These are phyloP conservation scores for Saraca asoca DNA, from an alignment of 331 rosid genomes.

Conservation along the genomic window DNA sequence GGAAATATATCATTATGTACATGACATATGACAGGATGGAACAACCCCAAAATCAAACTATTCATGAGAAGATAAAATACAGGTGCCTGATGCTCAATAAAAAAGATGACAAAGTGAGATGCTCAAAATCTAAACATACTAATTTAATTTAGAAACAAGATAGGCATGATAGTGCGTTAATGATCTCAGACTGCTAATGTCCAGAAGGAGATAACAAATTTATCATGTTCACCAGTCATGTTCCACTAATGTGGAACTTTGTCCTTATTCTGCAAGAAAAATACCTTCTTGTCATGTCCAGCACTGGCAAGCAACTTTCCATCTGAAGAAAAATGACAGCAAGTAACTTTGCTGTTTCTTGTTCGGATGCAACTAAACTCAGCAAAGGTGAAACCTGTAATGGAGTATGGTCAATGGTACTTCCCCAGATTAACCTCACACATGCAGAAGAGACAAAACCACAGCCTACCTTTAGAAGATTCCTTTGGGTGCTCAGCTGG, in stretches of 20 bases:
- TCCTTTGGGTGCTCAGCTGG: conserved; percentile 71
- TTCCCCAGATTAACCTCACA: neutral
- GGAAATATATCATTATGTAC: neutral
- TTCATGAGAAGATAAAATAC: conserved; percentile 23
- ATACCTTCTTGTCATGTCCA: conserved; percentile 91
- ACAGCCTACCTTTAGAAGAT: conserved; percentile 59
- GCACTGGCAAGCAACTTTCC: conserved; percentile 92
- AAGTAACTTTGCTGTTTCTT: conserved; percentile 62
- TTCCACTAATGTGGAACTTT: conserved; percentile 23
- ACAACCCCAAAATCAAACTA: conserved; percentile 5
- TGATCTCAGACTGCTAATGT: neutral
- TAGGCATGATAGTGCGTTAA: conserved; percentile 10
- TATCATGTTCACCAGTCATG: conserved; percentile 2
- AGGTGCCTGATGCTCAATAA: neutral
- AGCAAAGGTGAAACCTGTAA: conserved; percentile 77
- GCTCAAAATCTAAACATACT: conserved; percentile 9
- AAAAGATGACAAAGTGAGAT: conserved; percentile 9
- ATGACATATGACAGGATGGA: conserved; percentile 6
- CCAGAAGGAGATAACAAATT: conserved; percentile 10
- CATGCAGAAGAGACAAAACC: conserved; percentile 18
- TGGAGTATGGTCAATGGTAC: conserved; percentile 29
- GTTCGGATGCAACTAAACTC: conserved; percentile 73
- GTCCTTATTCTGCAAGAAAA: conserved; percentile 24
- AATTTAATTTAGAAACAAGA: conserved; percentile 14
- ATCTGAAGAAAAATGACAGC: conserved; percentile 88